Conservation (phyloP, 306 rosid species). For the Gleditsia sinensis region DNA sequence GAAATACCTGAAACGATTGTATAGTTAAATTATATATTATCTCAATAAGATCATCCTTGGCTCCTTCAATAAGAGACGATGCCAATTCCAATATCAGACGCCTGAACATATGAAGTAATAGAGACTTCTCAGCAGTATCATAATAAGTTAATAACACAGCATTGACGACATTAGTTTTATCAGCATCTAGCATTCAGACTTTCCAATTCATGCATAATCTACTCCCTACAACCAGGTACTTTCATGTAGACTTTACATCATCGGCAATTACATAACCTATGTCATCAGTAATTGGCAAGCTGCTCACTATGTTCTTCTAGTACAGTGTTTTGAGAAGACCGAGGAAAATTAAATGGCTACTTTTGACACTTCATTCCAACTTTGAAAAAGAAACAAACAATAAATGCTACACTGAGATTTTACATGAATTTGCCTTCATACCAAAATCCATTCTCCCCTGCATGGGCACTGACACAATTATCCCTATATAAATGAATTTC, state of each 20-base stretch:
- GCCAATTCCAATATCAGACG: conserved; percentile 68
- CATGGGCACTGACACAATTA: background rate
- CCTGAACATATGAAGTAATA: conserved; percentile 50
- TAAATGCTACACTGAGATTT: background rate
- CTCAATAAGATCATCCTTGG: conserved; percentile 69
- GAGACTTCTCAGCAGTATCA: conserved; percentile 22
- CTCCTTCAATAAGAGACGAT: conserved; percentile 76
- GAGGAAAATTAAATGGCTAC: background rate
- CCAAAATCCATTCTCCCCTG: background rate
- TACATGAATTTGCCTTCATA: background rate
- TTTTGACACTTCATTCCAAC: background rate
- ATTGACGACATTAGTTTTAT: conserved; percentile 15
- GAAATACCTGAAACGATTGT: conserved; percentile 68
- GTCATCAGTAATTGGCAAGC: background rate
- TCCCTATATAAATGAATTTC: conserved; percentile 8
- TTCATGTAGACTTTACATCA: background rate
- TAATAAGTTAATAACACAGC: conserved; percentile 8
- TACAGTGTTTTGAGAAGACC: background rate
- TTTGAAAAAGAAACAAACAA: background rate
- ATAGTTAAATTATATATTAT: conserved; percentile 58
- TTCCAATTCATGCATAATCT: conserved; percentile 18
- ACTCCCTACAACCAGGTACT: background rate
- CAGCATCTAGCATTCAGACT: background rate
- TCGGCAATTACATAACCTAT: background rate
- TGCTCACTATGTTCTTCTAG: background rate